Conservation (phyloP, 1,284 basidiomycete species). For the Tilletiopsis washingtonensis region DNA sequence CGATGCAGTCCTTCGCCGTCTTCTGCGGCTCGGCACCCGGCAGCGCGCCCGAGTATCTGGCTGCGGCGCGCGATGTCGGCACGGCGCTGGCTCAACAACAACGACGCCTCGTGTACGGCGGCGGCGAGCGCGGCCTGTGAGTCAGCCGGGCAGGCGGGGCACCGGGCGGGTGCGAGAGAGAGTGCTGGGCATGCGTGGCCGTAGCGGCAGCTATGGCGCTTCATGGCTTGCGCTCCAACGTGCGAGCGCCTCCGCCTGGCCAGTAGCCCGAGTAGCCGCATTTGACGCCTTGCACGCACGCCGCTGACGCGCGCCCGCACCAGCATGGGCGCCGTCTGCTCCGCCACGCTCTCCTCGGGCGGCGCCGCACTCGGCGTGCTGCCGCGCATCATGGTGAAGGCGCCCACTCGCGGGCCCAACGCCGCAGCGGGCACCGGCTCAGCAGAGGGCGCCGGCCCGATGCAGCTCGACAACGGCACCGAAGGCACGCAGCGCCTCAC, state of each 20-base stretch:
- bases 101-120: slow-evolving; percentile 74
- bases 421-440: slow-evolving; percentile 18
- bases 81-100: slow-evolving; percentile 60
- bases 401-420: slow-evolving; percentile 14
- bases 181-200: neutral
- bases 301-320: neutral
- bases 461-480: slow-evolving; percentile 34
- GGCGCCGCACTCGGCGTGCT: slow-evolving; percentile 74
- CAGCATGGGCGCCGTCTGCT: slow-evolving; percentile 72
- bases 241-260: too few species aligned
- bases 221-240: too few species aligned
- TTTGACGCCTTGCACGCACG: too few species aligned
- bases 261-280: too few species aligned
- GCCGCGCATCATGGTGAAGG: slow-evolving; percentile 62
- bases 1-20: slow-evolving; percentile 35
- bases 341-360: slow-evolving; percentile 60
- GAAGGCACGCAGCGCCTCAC: slow-evolving; percentile 13
- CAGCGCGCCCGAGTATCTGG: slow-evolving; percentile 27
- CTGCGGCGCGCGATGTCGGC: slow-evolving; percentile 58
- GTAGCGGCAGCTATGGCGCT: too few species aligned
- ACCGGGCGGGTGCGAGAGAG: neutral
- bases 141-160: neutral
- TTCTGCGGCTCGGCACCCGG: slow-evolving; percentile 47
- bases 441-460: slow-evolving; percentile 30
- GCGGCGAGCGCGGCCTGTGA: slow-evolving; percentile 64